A percentile compares a stretch with the other conserved stretches of the same genome.
Conservation (phyloP, 2,329 filamentous ascomycete species). For the Fusarium sp. region DNA sequence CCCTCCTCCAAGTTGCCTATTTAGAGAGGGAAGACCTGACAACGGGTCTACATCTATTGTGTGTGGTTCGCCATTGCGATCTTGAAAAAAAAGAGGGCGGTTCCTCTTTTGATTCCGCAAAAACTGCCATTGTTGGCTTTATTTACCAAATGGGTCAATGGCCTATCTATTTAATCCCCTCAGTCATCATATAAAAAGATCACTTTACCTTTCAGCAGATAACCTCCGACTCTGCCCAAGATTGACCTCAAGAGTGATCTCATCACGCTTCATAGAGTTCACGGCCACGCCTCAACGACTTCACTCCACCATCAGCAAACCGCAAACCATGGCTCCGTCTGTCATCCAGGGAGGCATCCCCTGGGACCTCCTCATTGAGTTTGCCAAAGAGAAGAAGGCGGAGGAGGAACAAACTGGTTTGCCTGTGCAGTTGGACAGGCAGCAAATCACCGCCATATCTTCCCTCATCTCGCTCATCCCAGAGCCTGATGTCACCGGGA, state of each 20-base stretch:
- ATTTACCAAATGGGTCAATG: neutral
- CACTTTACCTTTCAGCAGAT: neutral
- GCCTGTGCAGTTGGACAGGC: constrained; percentile 51
- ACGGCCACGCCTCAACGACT: neutral
- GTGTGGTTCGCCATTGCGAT: constrained; percentile 26
- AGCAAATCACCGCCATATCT: constrained; percentile 54
- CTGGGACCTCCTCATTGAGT: constrained; percentile 32
- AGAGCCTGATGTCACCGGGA: constrained; percentile 43
- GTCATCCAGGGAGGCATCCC: constrained; percentile 8
- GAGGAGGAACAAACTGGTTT: constrained; percentile 24
- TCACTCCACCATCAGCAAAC: neutral
- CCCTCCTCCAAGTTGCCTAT: neutral
- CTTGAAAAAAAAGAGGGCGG: neutral
- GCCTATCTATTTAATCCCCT: neutral
- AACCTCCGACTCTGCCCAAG: neutral
- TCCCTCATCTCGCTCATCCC: constrained; percentile 48
- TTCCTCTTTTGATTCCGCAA: neutral
- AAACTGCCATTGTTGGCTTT: neutral
- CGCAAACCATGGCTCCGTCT: constrained; percentile 1
- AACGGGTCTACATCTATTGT: neutral
- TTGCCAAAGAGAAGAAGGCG: constrained; percentile 26
- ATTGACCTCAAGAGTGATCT: neutral
- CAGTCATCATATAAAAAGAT: neutral
- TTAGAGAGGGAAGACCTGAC: neutral
- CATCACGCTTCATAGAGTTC: neutral